Conservation (phyloP, 1,139 yeast species). For the Wickerhamomyces sp. region DNA sequence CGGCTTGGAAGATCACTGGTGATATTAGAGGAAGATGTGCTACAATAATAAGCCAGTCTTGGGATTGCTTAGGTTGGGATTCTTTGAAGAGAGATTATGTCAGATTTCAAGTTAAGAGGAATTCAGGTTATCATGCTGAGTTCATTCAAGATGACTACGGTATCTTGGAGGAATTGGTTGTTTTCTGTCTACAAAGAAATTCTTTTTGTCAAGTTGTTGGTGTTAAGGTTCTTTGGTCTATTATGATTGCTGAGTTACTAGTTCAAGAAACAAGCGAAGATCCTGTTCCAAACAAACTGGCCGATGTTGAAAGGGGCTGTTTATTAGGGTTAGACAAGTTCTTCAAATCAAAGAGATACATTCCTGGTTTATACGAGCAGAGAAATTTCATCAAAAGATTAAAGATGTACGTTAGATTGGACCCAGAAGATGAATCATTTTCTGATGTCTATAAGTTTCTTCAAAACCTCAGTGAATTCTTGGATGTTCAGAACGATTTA, state of each 20-base stretch:
- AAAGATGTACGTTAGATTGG: constrained; percentile 49
- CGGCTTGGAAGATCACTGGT: constrained; percentile 60
- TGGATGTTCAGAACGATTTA: constrained; percentile 63
- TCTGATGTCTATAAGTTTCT: constrained; percentile 48
- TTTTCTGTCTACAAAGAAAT: constrained; percentile 68
- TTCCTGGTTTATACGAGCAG: constrained; percentile 56
- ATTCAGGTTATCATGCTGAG: constrained; percentile 73
- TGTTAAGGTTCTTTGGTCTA: constrained; percentile 66
- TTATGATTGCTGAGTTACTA: constrained; percentile 61
- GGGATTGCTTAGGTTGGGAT: constrained; percentile 76
- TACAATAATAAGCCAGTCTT: constrained; percentile 49
- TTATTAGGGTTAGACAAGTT: constrained; percentile 60
- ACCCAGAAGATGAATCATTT: constrained; percentile 65
- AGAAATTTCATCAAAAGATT: constrained; percentile 47
- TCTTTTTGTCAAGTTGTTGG: constrained; percentile 60
- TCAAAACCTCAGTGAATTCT: constrained; percentile 56
- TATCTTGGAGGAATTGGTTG: constrained; percentile 60
- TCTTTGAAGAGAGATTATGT: constrained; percentile 53
- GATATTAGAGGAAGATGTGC: constrained; percentile 63
- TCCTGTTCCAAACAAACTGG: constrained; percentile 49
- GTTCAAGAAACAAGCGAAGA: constrained; percentile 58
- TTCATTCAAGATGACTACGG: constrained; percentile 56
- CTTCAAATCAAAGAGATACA: constrained; percentile 52
- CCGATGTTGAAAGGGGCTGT: constrained; percentile 62
- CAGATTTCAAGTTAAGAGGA: constrained; percentile 57